Base-by-base conservation (phyloP, 2,329 filamentous ascomycete species). In the Colletotrichum sp. region DNA sequence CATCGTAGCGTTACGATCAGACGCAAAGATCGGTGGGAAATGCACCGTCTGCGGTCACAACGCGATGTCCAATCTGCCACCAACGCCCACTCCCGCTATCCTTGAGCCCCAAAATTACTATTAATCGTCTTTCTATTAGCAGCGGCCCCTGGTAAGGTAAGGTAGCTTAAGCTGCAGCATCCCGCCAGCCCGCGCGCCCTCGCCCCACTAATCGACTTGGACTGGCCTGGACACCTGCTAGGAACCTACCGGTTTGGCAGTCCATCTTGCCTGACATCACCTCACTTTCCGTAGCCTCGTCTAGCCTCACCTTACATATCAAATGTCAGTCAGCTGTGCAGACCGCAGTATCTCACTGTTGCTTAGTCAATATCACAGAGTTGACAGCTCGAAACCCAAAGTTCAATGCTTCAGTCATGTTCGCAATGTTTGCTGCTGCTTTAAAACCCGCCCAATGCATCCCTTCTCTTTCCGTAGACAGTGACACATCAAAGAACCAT, bases 401-500 rank as follows among this genome's bases (percentile, higher is more conserved):
- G 9, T 63, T 63, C 14, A 52, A 66, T 75, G 55, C 24, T 64
- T 73, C 36, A 68, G 34, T 75, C 73, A 75, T 75, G 70, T 75
- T 69, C 70, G 69, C 63, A 65, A 63, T 68, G 65, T 73, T 68
- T 68, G 73, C 73, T 75, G 73, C 61, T 75, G 59, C 34, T 70
- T 75, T 21, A 16, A 69, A 73, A 69, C n/a, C 69, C 69, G 70
- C 73, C 73, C 73, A 64, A 75, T 73, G 73, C 73, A 73, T 32
- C 58, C 73, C 73, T 28, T 55, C 69, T 56, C 69, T 56, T 72
- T 56, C 63, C 32, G 43, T 55, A 30, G 69, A 52, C 43, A 34
- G 30, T 43, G 6, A 52, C 67, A 12, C 63, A 34, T 63, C 36
- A 63, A 36, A 73, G 32, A 61, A 65, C 71, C 59, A 32, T 56